These are phyloP conservation scores for Nicotiana attenuata DNA, from an alignment of 257 asterid genomes.

Conservation along the genomic window DNA sequence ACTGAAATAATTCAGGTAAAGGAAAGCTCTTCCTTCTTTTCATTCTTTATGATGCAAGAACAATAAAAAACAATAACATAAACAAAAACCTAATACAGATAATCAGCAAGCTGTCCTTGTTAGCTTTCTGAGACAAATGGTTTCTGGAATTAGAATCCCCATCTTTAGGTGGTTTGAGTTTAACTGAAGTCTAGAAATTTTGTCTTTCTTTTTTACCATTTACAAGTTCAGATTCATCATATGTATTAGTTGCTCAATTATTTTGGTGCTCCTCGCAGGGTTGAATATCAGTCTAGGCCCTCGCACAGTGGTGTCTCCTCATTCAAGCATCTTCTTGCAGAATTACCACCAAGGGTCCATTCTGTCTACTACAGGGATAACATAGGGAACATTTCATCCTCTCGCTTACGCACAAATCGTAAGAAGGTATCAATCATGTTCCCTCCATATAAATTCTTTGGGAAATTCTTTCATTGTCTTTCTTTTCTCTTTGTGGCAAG, in stretches of 20 bases:
- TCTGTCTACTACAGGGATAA: constrained; percentile 97
- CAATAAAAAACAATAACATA: not conserved
- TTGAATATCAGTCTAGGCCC: constrained; percentile 87
- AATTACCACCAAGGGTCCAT: constrained; percentile 90
- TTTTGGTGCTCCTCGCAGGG: constrained; percentile 46
- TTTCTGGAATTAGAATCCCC: not conserved
- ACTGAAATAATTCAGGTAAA: not conserved
- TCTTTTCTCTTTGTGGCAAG: not conserved
- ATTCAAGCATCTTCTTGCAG: constrained; percentile 89
- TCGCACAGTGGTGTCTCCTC: constrained; percentile 67
- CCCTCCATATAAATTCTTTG: constrained; percentile 4
- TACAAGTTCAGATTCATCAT: not conserved
- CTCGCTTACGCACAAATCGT: constrained; percentile 65
- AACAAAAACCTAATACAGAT: not conserved
- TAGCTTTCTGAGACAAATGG: not conserved
- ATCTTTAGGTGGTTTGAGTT: not conserved
- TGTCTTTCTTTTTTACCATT: not conserved
- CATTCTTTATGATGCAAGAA: not conserved
- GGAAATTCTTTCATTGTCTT: not conserved
- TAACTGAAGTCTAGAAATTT: not conserved
- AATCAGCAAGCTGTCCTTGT: constrained; percentile 2
- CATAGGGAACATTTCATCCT: constrained; percentile 90
- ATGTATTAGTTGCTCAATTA: constrained; percentile 13
- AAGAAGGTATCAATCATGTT: constrained; percentile 57
- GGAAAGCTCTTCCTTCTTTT: not conserved